A percentile compares a stretch with the other conserved stretches of the same genome.
These are phyloP conservation scores for Penicillium janthinellum DNA, from an alignment of 2,329 filamentous ascomycete genomes.

Conservation along the genomic window DNA sequence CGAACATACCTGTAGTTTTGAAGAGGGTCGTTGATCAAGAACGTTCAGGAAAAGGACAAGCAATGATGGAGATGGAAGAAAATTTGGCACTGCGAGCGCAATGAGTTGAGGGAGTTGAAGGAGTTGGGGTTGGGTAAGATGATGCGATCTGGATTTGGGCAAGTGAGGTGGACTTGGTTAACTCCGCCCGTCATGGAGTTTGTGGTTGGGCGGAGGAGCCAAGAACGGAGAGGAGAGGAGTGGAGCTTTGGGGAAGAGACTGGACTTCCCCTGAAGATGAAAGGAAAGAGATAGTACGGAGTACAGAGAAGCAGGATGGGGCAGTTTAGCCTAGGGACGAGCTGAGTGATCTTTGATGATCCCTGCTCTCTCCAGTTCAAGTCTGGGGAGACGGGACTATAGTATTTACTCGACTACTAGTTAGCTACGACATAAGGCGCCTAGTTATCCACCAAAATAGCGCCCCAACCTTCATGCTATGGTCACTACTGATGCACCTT, in stretches of 20 bases:
- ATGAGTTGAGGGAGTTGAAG: neutral
- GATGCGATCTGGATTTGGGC: constrained; percentile 20
- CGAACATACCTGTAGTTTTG: constrained; percentile 3
- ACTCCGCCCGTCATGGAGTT: constrained; percentile 17
- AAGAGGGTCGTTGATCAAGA: neutral
- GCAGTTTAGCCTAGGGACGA: neutral
- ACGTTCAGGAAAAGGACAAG: neutral
- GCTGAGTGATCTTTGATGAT: constrained; percentile 1
- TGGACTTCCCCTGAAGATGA: neutral
- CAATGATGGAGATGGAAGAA: constrained; percentile 1
- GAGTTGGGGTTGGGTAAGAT: constrained; percentile 9
- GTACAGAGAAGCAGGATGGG: neutral
- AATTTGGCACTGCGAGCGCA: neutral
- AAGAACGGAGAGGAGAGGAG: constrained; percentile 24
- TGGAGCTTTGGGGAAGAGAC: constrained; percentile 4
- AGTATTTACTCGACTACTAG: neutral
- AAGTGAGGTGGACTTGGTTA: constrained; percentile 5
- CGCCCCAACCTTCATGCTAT: neutral
- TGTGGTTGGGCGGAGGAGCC: constrained; percentile 15
- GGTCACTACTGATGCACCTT: neutral
- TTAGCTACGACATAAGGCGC: too few relatives aligned
- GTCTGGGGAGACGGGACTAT: neutral
- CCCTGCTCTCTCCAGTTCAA: neutral
- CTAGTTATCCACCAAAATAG: too few relatives aligned
- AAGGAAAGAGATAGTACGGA: neutral